Evolutionary conservation across 371 early-diverging fungal species (phyloP).

Genomic region (Apophysomyces ossiformis): DNA sequence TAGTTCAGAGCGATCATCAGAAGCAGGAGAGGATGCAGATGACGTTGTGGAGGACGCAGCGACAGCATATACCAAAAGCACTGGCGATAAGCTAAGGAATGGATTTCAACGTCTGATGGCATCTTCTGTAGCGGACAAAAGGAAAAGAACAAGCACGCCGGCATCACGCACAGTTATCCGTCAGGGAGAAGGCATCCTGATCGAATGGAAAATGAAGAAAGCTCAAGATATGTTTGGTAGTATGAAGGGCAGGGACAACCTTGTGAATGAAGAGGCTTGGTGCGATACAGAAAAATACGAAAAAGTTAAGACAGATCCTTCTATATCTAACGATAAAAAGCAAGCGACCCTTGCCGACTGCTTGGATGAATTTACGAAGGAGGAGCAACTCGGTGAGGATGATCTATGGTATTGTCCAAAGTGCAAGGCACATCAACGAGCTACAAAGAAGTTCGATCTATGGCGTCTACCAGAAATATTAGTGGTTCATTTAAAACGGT

Average conservation of each 20-base stretch:
- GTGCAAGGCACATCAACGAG: constrained; percentile 82
- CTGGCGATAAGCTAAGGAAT: neutral
- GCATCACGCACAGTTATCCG: constrained; percentile 33
- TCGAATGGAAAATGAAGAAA: constrained; percentile 30
- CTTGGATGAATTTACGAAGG: constrained; percentile 77
- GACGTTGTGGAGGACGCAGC: constrained; percentile 18
- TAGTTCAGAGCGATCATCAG: neutral
- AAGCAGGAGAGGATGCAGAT: constrained; percentile 16
- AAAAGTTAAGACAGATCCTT: constrained; percentile 29
- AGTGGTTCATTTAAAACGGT: constrained; percentile 92
- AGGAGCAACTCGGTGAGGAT: constrained; percentile 82
- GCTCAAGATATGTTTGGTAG: constrained; percentile 39
- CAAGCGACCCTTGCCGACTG: constrained; percentile 74
- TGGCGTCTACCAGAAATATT: constrained; percentile 87
- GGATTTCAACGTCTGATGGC: neutral
- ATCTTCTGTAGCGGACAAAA: constrained; percentile 13
- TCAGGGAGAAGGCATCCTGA: constrained; percentile 45
- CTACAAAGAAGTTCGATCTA: constrained; percentile 85
- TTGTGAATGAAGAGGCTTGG: constrained; percentile 33
- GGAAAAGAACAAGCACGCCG: neutral
- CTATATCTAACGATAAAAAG: constrained; percentile 25
- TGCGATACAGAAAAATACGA: constrained; percentile 28
- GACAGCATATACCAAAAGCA: neutral
- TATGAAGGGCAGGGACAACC: neutral
- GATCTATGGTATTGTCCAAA: constrained; percentile 87